phyloP scores from a whole-genome alignment of 2,329 filamentous ascomycete species.

The Fusarium hostae region DNA sequence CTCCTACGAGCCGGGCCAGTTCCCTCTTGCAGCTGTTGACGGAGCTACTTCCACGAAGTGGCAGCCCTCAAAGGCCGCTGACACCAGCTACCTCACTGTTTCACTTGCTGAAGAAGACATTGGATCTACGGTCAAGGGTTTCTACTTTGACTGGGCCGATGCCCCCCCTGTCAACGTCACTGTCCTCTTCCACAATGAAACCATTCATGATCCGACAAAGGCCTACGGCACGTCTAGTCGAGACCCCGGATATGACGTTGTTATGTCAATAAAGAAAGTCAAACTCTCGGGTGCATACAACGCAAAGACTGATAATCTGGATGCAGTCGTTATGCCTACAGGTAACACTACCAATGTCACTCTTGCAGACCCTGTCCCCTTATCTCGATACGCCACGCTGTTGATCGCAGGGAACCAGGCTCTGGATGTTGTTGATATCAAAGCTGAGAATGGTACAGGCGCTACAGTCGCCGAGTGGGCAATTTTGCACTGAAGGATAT shows the following conservation, averaged over 20 bases:
- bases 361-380: not conserved
- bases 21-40: not conserved
- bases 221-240: rapidly evolving
- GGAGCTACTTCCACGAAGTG: constrained; percentile 2
- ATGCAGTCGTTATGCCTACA: not conserved
- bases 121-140: not conserved
- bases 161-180: not conserved
- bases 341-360: not conserved
- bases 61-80: not conserved
- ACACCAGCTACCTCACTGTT: not conserved
- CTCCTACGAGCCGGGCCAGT: not conserved
- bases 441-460: not conserved
- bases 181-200: not conserved
- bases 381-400: not conserved
- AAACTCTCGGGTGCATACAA: not conserved
- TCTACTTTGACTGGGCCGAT: not conserved
- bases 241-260: not conserved
- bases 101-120: rapidly evolving
- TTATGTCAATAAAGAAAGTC: not conserved
- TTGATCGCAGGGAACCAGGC: not conserved
- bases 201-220: not conserved
- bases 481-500: not conserved
- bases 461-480: constrained; percentile 4
- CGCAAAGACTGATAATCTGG: not conserved
- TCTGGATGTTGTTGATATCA: not conserved